phyloP scores from a whole-genome alignment of 202 grass and related monocot genomes.

The Schoenoplectus triqueter region DNA sequence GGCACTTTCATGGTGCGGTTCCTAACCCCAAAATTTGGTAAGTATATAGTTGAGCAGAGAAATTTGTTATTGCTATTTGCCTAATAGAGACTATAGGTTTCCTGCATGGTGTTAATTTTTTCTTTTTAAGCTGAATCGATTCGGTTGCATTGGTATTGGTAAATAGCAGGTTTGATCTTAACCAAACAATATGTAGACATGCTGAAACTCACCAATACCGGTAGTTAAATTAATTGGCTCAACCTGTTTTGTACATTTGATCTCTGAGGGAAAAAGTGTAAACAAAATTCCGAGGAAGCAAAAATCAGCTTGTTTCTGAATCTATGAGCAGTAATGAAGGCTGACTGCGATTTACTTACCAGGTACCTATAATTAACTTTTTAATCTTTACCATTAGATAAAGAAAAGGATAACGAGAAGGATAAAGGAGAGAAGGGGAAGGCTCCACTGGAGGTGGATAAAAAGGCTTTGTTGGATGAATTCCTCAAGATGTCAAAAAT shows the following conservation, averaged over 20 bases:
- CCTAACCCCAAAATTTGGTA: constrained; percentile 5
- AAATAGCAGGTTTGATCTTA: constrained; percentile 11
- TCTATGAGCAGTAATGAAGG: neutral
- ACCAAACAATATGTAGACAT: neutral
- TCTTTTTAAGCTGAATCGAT: neutral
- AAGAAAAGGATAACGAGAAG: constrained; percentile 62
- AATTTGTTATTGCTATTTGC: neutral
- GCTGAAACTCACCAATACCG: neutral
- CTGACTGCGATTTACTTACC: neutral
- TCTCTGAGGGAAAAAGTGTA: neutral
- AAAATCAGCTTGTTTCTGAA: constrained; percentile 45
- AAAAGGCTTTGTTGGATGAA: constrained; percentile 55
- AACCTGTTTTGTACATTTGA: neutral
- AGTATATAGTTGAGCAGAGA: neutral
- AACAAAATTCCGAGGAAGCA: constrained; percentile 29
- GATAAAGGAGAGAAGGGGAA: constrained; percentile 40
- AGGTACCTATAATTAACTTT: neutral
- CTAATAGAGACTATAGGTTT: neutral
- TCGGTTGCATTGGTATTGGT: neutral
- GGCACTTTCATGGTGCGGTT: neutral
- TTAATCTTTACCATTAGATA: constrained; percentile 30
- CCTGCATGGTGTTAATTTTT: neutral
- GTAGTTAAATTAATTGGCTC: neutral
- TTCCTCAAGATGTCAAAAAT: constrained; percentile 86
- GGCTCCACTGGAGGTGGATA: constrained; percentile 42